Evolutionary conservation across 805 yeast genomes (phyloP).

Genomic region (Suhomyces vadensis): DNA sequence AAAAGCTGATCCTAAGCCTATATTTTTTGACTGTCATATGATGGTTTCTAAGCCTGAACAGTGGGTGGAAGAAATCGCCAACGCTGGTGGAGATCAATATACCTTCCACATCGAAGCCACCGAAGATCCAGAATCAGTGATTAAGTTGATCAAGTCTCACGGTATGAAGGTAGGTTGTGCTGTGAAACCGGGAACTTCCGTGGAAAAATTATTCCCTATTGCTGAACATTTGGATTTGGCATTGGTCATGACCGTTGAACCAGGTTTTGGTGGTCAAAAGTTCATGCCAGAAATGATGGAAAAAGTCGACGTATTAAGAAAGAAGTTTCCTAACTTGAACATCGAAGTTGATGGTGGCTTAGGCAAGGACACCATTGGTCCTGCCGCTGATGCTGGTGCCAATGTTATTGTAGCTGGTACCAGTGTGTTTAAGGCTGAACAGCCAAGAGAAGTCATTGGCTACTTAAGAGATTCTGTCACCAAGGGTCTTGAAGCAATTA

Average conservation of each 20-base stretch:
- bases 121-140: conserved; percentile 69
- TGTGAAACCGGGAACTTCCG: conserved; percentile 89
- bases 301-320: conserved; percentile 78
- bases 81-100: conserved; percentile 93
- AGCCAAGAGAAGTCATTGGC: conserved; percentile 74
- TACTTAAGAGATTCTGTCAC: conserved; percentile 65
- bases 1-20: conserved; percentile 49
- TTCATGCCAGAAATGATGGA: conserved; percentile 97
- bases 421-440: conserved; percentile 80
- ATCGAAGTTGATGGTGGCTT: conserved; percentile 98
- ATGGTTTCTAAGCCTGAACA: conserved; percentile 92
- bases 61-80: conserved; percentile 91
- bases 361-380: conserved; percentile 78
- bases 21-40: conserved; percentile 94
- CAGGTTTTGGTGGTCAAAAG: conserved; percentile 98
- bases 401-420: conserved; percentile 98
- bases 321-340: conserved; percentile 71
- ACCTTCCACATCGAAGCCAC: conserved; percentile 97
- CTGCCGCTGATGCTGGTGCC: conserved; percentile 96
- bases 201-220: conserved; percentile 73
- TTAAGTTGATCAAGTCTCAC: conserved; percentile 68
- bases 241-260: conserved; percentile 98
- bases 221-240: conserved; percentile 87
- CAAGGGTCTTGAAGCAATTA: conserved; percentile 32
- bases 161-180: conserved; percentile 97